These are phyloP conservation scores for Tuber calosporum DNA, from an alignment of 495 filamentous ascomycete species.

Conservation along the genomic window DNA sequence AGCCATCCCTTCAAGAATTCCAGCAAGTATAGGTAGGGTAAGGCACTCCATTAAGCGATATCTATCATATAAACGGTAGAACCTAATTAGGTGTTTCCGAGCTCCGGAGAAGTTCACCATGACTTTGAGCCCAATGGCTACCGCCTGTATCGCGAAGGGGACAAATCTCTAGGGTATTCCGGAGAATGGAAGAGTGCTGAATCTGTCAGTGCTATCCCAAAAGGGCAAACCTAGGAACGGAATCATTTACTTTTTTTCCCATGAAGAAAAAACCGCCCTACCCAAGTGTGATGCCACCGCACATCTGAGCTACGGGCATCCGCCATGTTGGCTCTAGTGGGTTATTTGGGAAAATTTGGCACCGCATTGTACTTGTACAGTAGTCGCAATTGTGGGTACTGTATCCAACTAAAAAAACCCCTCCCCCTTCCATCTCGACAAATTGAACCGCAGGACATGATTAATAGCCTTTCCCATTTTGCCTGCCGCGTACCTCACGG, in stretches of 20 bases:
- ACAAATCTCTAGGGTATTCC: background rate
- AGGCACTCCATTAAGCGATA: background rate
- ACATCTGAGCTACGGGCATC: background rate
- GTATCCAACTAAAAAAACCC: background rate
- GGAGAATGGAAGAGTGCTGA: background rate
- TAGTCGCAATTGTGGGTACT: background rate
- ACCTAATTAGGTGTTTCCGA: slow-evolving; percentile 2
- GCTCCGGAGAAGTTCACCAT: background rate
- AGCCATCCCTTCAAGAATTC: background rate
- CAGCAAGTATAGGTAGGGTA: background rate
- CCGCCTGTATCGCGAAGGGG: background rate
- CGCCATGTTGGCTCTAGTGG: background rate
- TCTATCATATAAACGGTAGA: background rate
- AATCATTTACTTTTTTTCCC: background rate
- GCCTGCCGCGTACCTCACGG: background rate
- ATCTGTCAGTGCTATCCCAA: background rate
- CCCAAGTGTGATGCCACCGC: background rate
- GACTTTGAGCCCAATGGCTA: background rate
- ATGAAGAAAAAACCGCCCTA: background rate
- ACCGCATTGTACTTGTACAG: background rate
- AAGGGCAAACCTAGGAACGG: background rate
- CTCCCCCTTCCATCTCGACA: background rate
- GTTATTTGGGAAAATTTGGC: background rate
- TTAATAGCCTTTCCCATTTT: background rate
- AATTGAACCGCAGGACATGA: background rate